phyloP scores from a whole-genome alignment of 352 stramenopile species.

The Phytophthora pseudosyringae region DNA sequence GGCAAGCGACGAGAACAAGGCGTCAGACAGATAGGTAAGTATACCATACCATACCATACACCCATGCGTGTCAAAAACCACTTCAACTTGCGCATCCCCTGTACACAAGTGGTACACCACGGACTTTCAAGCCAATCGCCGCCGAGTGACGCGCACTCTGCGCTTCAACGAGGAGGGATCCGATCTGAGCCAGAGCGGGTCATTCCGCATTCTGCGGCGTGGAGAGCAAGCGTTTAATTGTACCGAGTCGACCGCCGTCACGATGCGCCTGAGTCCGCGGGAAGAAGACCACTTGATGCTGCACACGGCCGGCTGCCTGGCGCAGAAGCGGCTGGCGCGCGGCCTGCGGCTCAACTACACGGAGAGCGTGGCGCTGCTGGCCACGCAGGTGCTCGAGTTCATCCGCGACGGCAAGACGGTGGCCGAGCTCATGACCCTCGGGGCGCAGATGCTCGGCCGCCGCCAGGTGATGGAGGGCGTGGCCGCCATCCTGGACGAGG shows the following conservation, averaged over 20 bases:
- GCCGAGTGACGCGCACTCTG: neutral
- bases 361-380: conserved; percentile 94
- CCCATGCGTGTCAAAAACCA: neutral
- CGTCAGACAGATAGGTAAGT: conserved; percentile 4
- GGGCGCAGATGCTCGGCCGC: conserved; percentile 85
- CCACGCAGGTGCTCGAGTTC: conserved; percentile 94
- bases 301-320: conserved; percentile 90
- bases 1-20: conserved; percentile 2
- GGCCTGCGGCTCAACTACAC: conserved; percentile 94
- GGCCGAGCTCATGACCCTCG: conserved; percentile 89
- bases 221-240: conserved; percentile 2
- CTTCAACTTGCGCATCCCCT: conserved; percentile 29
- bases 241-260: neutral
- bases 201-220: conserved; percentile 33
- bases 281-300: conserved; percentile 81
- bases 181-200: conserved; percentile 2
- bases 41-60: conserved; percentile 5
- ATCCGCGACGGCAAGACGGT: conserved; percentile 93
- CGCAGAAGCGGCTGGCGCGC: conserved; percentile 94
- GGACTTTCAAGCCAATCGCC: neutral
- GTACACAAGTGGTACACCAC: conserved; percentile 10
- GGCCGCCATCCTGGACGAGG: conserved; percentile 88
- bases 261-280: conserved; percentile 66
- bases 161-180: conserved; percentile 22
- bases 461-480: conserved; percentile 96